A percentile compares a stretch with the other conserved stretches of the same genome.
phyloP scores from a whole-genome alignment of 2,329 filamentous ascomycete genomes.

The Trichophyton rubrum region DNA sequence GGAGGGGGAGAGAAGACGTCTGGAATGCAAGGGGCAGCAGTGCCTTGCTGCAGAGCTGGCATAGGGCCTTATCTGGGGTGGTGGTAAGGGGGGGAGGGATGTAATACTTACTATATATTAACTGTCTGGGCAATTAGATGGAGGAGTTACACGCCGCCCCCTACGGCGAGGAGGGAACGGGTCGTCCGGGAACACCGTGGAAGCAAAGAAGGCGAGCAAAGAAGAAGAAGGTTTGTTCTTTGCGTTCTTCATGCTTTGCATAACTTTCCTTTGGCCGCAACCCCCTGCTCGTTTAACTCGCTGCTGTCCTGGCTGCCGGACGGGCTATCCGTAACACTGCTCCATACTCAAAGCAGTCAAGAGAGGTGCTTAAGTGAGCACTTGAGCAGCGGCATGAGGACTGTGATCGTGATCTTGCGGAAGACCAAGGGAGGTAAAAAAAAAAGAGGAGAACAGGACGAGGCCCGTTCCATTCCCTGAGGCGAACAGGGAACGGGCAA shows the following conservation, averaged over 20 bases:
- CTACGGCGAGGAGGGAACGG: background rate
- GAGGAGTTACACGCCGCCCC: background rate
- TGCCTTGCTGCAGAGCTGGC: slow-evolving; percentile 1
- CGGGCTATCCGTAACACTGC: background rate
- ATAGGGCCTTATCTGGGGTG: background rate
- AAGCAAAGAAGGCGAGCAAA: background rate
- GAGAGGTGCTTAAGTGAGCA: background rate
- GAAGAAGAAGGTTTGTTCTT: background rate
- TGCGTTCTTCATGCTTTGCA: slow-evolving; percentile 2
- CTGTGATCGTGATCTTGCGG: background rate
- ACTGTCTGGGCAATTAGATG: background rate
- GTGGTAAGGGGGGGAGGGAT: too few relatives aligned
- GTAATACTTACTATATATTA: background rate
- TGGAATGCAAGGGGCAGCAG: slow-evolving; percentile 1
- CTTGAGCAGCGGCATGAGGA: background rate
- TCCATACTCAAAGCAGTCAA: background rate
- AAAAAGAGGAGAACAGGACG: background rate
- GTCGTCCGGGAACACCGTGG: background rate
- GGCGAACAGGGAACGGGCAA: background rate
- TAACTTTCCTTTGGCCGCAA: background rate
- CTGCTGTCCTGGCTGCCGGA: background rate
- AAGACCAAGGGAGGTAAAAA: background rate
- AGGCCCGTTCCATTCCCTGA: background rate
- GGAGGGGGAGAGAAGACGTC: background rate
- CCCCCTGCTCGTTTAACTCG: background rate